Evolutionary conservation across 257 asterid genomes (phyloP), one percentile per base, ranked within the genome.

Genomic region (Asclepias syriaca): DNA sequence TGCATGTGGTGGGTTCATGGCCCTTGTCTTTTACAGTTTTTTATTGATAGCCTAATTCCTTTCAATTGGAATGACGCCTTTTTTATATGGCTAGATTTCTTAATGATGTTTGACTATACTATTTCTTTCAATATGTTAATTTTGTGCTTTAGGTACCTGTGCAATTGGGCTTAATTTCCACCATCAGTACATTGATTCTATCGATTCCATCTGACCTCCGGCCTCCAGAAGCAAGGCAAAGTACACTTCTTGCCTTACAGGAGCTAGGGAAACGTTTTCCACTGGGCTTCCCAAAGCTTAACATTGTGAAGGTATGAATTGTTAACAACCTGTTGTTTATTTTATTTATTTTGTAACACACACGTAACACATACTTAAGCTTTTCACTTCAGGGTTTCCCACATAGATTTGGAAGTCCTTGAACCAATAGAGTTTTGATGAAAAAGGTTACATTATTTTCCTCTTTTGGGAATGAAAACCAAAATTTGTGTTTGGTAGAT

Each of bases 181-280:
- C 93, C 9, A 83, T 92, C 71, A 91, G 99, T 85, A 90, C 86
- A 82, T 86, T 95, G 65, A 84, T 88, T 80, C 81, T 95, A 81
- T 86, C 97, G 18, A 84, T 92, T 66, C 98, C 99, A 68, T 73
- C 92, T 45, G 98, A 92, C 81, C 87, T 95, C 79, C 87, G 99
- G 68, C 98, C 98, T n/a, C 64, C 82, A 49, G 99, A 95, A 78
- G 96, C 93, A 68, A 88, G 99, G 72, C 92, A 95, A 73, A 87
- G 84, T 79, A 86, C 87, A 69, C 95, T 92, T 48, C 88, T 90
- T 77, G 98, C 96, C 22, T 82, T 95, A 59, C 89, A 86, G 69
- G 97, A 85, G 87, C 97, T 95, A 72, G 97, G 86, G 74, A 92
- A 87, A 66, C 97, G 98, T 70, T 95, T 90, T 74, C 96, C 93